Percentiles rank a stretch among this genome's conserved stretches.
Conservation (phyloP, 1,284 basidiomycete genomes). For the Golubevia pallescens region DNA sequence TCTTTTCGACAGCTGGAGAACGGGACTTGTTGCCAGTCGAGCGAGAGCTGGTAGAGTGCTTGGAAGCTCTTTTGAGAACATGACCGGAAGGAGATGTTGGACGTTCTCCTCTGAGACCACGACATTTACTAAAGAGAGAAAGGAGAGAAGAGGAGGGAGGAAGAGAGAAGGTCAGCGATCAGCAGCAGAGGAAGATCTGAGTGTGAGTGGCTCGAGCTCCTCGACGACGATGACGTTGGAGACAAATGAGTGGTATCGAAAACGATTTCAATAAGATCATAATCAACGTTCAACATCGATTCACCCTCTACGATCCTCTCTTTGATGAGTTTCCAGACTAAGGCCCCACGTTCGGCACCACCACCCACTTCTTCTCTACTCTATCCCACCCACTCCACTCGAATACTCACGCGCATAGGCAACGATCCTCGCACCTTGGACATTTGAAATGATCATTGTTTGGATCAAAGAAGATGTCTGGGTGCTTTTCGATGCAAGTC, state of each 20-base stretch:
- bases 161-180: too few relatives aligned
- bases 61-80: background rate
- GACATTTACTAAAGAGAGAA: too few relatives aligned
- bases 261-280: too few relatives aligned
- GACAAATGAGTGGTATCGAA: conserved; percentile 6
- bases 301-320: too few relatives aligned
- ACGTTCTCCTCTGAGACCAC: too few relatives aligned
- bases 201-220: background rate
- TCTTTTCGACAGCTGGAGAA: background rate
- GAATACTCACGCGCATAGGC: conserved; percentile 25
- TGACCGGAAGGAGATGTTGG: too few relatives aligned
- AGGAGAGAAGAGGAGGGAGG: too few relatives aligned
- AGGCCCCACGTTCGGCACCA: background rate
- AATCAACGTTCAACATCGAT: too few relatives aligned
- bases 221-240: conserved; percentile 2
- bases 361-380: background rate
- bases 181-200: too few relatives aligned
- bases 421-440: conserved; percentile 27
- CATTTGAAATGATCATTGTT: conserved; percentile 18
- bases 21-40: background rate
- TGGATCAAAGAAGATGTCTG: conserved; percentile 20
- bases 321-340: too few relatives aligned
- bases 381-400: conserved; percentile 15
- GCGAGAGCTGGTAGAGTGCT: background rate
- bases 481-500: conserved; percentile 21